These are phyloP conservation scores for Ilyonectria robusta DNA, from an alignment of 2,329 filamentous ascomycete genomes.

Conservation along the genomic window DNA sequence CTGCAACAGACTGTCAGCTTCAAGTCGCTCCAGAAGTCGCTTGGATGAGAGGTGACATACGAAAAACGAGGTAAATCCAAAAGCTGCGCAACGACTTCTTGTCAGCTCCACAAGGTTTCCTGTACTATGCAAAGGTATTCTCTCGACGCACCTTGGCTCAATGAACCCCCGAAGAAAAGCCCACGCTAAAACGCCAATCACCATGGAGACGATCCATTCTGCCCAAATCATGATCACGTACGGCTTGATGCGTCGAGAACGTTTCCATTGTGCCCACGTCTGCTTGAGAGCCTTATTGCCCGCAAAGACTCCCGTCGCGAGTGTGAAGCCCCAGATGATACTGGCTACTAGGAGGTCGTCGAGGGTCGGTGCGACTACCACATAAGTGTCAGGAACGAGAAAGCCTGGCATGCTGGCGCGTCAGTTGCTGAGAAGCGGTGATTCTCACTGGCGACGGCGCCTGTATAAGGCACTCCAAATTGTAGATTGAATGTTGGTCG, in stretches of 20 bases:
- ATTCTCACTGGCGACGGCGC: no score
- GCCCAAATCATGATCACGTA: conserved; percentile 44
- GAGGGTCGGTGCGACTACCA: conserved; percentile 24
- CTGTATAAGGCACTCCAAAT: no score
- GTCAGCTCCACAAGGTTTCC: background rate
- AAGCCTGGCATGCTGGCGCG: conserved; percentile 20
- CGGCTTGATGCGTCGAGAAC: conserved; percentile 15
- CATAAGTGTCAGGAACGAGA: conserved; percentile 38
- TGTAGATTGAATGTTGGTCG: no score
- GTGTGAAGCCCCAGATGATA: conserved; percentile 45
- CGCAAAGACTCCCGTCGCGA: conserved; percentile 39
- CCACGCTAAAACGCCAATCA: conserved; percentile 41
- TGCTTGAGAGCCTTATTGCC: conserved; percentile 39
- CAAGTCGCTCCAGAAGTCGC: no score
- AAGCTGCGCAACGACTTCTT: conserved; percentile 30
- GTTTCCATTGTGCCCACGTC: conserved; percentile 36
- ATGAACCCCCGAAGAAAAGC: conserved; percentile 38
- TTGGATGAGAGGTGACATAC: conserved; percentile 12
- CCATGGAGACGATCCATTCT: conserved; percentile 37
- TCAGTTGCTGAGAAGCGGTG: no score
- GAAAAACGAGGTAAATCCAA: conserved; percentile 38
- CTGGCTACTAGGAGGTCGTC: conserved; percentile 41
- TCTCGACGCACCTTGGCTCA: conserved; percentile 30
- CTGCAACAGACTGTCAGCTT: conserved; percentile 27
- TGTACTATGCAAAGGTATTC: background rate